phyloP scores from a whole-genome alignment of 345 rosid genomes.

The Gossypium stocksii region DNA sequence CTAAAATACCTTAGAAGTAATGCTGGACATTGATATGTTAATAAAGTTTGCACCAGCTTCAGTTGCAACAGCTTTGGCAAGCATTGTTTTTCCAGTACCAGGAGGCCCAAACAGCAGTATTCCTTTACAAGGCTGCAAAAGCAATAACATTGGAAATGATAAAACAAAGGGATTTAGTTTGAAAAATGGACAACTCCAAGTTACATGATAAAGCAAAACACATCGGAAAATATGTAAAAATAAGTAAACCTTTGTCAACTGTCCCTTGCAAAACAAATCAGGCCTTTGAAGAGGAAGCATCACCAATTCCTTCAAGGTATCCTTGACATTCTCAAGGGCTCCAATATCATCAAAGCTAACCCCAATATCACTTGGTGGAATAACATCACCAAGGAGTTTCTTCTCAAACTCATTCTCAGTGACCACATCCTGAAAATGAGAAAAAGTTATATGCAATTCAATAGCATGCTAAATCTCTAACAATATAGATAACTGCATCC shows the following conservation, averaged over 20 bases:
- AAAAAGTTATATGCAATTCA: not conserved
- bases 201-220: not conserved
- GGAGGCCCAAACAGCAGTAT: slow-evolving; percentile 98
- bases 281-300: slow-evolving; percentile 99
- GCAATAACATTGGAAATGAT: slow-evolving; percentile 3
- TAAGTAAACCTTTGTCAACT: slow-evolving; percentile 71
- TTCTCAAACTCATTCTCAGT: slow-evolving; percentile 98
- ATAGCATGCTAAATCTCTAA: not conserved
- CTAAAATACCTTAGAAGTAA: slow-evolving; percentile 77
- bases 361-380: slow-evolving; percentile 96
- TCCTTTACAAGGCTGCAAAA: slow-evolving; percentile 84
- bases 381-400: slow-evolving; percentile 92
- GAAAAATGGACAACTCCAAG: not conserved
- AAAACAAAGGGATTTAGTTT: not conserved
- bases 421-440: slow-evolving; percentile 68
- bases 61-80: slow-evolving; percentile 99
- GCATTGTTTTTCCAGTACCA: slow-evolving; percentile 99
- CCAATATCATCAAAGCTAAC: slow-evolving; percentile 97
- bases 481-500: not conserved
- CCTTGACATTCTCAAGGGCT: slow-evolving; percentile 94
- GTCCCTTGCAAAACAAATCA: slow-evolving; percentile 94
- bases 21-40: slow-evolving; percentile 99
- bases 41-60: slow-evolving; percentile 99
- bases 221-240: not conserved
- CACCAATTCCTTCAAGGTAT: slow-evolving; percentile 94